Conservation (phyloP, 1,284 basidiomycete genomes). For the Spongispora temasekensis region DNA sequence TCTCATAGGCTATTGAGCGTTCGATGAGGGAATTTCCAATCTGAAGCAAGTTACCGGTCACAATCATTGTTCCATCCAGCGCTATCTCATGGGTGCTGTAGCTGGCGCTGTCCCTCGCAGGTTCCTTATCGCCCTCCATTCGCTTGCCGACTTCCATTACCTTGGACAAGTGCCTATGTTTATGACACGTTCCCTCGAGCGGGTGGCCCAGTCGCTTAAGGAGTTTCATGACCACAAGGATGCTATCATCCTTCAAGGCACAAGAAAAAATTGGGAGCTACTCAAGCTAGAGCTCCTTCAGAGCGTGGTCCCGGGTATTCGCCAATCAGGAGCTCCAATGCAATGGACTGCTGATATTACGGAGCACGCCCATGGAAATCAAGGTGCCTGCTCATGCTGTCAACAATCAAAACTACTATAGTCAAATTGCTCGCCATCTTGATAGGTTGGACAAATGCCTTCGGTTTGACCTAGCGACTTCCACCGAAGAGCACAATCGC, state of each 20-base stretch:
- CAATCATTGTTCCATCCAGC: no score
- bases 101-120: no score
- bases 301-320: background rate
- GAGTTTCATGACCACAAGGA: background rate
- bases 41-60: no score
- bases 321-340: slow-evolving; percentile 1
- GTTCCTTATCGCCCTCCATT: no score
- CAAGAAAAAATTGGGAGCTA: background rate
- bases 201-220: background rate
- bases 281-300: background rate
- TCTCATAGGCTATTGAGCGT: no score
- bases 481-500: background rate
- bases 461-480: background rate
- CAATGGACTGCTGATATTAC: slow-evolving; percentile 8
- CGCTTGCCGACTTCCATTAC: no score
- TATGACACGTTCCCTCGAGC: no score
- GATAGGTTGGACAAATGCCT: slow-evolving; percentile 7
- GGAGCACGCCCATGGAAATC: slow-evolving; percentile 7
- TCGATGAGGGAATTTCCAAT: no score
- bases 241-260: background rate
- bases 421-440: background rate
- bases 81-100: no score
- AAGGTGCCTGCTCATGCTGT: background rate
- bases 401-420: slow-evolving; percentile 8
- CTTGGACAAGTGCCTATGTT: no score